phyloP scores from a whole-genome alignment of 768 basidiomycete genomes.

The Lactifluus hygrophoroides region DNA sequence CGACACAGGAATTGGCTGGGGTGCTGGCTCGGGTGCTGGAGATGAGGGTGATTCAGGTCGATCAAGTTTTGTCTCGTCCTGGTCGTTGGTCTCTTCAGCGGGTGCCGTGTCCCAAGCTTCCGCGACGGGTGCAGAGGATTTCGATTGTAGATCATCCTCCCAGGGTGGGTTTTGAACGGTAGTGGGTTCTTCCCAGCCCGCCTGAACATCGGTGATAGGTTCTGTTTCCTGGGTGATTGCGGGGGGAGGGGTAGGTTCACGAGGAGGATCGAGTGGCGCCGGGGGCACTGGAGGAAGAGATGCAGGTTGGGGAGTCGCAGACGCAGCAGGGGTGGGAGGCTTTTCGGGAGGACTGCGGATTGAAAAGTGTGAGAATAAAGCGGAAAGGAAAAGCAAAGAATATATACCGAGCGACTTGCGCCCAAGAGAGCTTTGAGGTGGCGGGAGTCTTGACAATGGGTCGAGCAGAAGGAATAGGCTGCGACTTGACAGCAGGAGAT shows the following conservation, averaged over 20 bases:
- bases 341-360: conserved; percentile 55
- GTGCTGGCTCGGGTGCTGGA: conserved; percentile 24
- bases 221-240: conserved; percentile 27
- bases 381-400: neutral
- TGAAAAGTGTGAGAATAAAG: conserved; percentile 7
- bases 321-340: conserved; percentile 36
- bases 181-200: conserved; percentile 65
- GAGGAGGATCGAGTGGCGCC: conserved; percentile 15
- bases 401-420: conserved; percentile 68
- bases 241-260: conserved; percentile 22
- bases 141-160: conserved; percentile 56
- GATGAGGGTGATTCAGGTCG: conserved; percentile 2
- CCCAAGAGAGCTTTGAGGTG: conserved; percentile 77
- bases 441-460: conserved; percentile 49
- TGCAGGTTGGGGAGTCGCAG: conserved; percentile 24
- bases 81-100: conserved; percentile 8
- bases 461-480: conserved; percentile 21
- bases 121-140: conserved; percentile 27
- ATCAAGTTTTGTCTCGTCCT: conserved; percentile 12
- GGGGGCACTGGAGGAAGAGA: conserved; percentile 22
- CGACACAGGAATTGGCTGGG: conserved; percentile 26
- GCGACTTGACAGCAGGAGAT: conserved; percentile 29
- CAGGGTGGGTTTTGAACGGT: conserved; percentile 59
- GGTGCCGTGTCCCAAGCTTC: conserved; percentile 28
- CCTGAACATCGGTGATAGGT: conserved; percentile 23